Conservation (phyloP, 768 basidiomycete species). For the Mycena kentingensis region DNA sequence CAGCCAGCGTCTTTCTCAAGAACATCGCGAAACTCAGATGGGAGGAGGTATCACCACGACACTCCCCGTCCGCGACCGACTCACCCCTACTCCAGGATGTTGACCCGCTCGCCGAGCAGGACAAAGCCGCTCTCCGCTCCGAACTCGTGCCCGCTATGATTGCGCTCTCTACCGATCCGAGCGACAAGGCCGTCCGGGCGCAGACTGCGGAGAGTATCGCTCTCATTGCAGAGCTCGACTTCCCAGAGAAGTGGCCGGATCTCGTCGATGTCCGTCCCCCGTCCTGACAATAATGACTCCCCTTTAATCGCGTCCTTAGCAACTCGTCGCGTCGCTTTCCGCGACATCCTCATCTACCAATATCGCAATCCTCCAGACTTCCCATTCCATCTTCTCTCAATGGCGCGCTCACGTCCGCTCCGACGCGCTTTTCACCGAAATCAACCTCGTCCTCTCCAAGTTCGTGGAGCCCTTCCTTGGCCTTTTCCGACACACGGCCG, state of each 20-base stretch:
- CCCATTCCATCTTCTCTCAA: slow-evolving; percentile 92
- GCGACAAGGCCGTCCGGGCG: slow-evolving; percentile 71
- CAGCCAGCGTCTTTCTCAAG: slow-evolving; percentile 90
- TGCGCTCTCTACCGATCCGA: slow-evolving; percentile 61
- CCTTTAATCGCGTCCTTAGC: slow-evolving; percentile 47
- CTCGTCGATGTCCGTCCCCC: slow-evolving; percentile 77
- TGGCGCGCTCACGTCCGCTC: slow-evolving; percentile 93
- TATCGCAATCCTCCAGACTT: slow-evolving; percentile 88
- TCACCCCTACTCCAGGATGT: slow-evolving; percentile 54
- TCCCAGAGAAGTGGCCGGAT: slow-evolving; percentile 85
- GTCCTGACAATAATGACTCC: not conserved
- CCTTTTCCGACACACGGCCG: slow-evolving; percentile 72
- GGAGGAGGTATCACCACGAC: slow-evolving; percentile 64
- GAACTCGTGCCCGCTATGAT: slow-evolving; percentile 94
- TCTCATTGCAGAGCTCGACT: slow-evolving; percentile 89
- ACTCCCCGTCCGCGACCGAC: not conserved
- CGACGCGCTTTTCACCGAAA: slow-evolving; percentile 83
- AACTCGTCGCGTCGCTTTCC: slow-evolving; percentile 85
- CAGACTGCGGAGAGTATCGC: slow-evolving; percentile 94
- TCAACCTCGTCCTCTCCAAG: slow-evolving; percentile 84
- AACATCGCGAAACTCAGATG: slow-evolving; percentile 86
- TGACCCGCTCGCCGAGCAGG: slow-evolving; percentile 65
- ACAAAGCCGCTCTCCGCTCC: slow-evolving; percentile 71
- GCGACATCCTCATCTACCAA: slow-evolving; percentile 81
- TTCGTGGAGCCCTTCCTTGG: slow-evolving; percentile 85